Base-by-base conservation (phyloP, 352 stramenopile genomes). In the Aphanomyces cochlioides region DNA sequence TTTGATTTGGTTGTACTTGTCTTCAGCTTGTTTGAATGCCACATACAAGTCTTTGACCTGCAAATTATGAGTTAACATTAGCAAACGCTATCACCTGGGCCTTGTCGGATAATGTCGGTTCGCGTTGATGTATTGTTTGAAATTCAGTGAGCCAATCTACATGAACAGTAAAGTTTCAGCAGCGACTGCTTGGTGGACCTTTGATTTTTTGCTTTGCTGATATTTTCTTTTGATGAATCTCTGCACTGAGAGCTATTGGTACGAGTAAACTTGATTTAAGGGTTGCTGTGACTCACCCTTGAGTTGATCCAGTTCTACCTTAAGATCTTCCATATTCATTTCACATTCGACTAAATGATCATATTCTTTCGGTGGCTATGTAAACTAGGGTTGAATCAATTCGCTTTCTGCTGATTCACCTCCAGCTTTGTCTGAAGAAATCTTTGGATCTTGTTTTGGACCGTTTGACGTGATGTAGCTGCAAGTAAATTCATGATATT, bases 71-170 rank as follows among this genome's bases (percentile, higher is more conserved):
- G 28, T 28, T 28, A 2, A 28, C 28, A 28, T 28, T 58, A 8
- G 7, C 7, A 61, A 40, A 17, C 6, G n/a, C n/a, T 67, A 7
- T 5, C 2, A 67, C 59, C 37, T 84, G 76, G 7, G 84, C 77
- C 57, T 93, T 92, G 47, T 93, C 85, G n/a, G 90, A 78, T n/a
- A 91, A 85, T 28, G 76, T 80, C 5, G 84, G 85, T 0, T 91
- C 84, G 0, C 82, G 77, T 0, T 74, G 72, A 57, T 89, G 70
- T 41, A 75, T 68, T 10, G 56, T 50, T 64, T 88, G 76, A 41
- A 93, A 93, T 3, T 75, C 75, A 7, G 73, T 59, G 17, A 93
- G 74, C 85, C 84, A 93, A 5, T 71, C 56, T 69, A 41, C n/a
- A 17, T 5, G 39, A 3, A 53, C 12, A 53, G 47, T 67, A 34